A percentile compares a stretch with the other conserved stretches of the same genome.
phyloP scores from a whole-genome alignment of 2,329 filamentous ascomycete genomes.

The Sarocladiaceae sp. region DNA sequence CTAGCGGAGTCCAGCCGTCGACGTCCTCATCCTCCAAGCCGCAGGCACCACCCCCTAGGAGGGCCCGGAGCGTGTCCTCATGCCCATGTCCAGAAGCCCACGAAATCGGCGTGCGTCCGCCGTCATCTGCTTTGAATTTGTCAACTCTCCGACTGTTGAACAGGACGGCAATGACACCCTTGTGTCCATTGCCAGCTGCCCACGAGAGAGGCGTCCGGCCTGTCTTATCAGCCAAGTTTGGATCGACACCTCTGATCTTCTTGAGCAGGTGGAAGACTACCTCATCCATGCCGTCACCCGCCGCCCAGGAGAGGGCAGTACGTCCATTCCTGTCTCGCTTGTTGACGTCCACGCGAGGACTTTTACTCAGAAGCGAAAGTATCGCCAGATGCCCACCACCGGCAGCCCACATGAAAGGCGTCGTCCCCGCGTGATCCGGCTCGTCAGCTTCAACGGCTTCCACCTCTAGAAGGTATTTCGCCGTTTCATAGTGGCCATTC shows the following conservation, averaged over 20 bases:
- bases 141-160: slow-evolving; percentile 20
- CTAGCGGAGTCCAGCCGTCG: slow-evolving; percentile 29
- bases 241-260: slow-evolving; percentile 17
- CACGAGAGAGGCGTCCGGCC: slow-evolving; percentile 27
- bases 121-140: slow-evolving; percentile 22
- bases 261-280: slow-evolving; percentile 20
- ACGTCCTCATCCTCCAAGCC: slow-evolving; percentile 27
- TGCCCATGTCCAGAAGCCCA: slow-evolving; percentile 23
- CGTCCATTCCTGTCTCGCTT: slow-evolving; percentile 25
- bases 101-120: slow-evolving; percentile 26
- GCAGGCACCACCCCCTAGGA: slow-evolving; percentile 22
- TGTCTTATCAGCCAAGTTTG: slow-evolving; percentile 22
- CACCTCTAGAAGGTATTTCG: slow-evolving; percentile 20
- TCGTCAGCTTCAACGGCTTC: slow-evolving; percentile 17
- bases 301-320: slow-evolving; percentile 29
- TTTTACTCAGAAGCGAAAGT: slow-evolving; percentile 18
- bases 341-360: slow-evolving; percentile 22
- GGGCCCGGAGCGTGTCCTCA: slow-evolving; percentile 19
- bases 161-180: slow-evolving; percentile 19
- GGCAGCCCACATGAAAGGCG: slow-evolving; percentile 28
- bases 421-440: slow-evolving; percentile 21
- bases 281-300: slow-evolving; percentile 21
- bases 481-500: slow-evolving; percentile 24
- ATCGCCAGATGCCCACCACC: slow-evolving; percentile 21
- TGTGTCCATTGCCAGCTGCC: slow-evolving; percentile 24